Conservation (phyloP, 768 basidiomycete species). For the Polyporus arcularius region DNA sequence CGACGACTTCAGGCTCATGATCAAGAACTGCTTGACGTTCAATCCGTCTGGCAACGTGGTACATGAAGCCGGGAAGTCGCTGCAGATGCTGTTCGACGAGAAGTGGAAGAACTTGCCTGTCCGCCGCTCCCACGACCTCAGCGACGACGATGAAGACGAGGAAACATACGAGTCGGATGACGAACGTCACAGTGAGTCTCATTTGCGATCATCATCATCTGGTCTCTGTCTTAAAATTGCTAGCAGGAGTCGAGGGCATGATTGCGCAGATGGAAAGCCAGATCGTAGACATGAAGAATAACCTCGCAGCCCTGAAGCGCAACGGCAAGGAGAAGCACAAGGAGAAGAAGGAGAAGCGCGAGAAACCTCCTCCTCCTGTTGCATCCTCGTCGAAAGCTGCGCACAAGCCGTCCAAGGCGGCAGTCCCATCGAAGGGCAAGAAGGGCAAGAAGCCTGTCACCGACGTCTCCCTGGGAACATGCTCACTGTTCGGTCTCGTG, state of each 20-base stretch:
- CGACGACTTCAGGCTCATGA: slow-evolving; percentile 92
- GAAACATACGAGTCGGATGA: slow-evolving; percentile 65
- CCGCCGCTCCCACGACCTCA: slow-evolving; percentile 42
- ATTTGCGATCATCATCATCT: slow-evolving; percentile 1
- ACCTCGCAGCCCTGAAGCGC: slow-evolving; percentile 62
- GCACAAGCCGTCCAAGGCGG: slow-evolving; percentile 43
- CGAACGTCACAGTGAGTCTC: slow-evolving; percentile 63
- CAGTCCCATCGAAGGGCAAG: slow-evolving; percentile 53
- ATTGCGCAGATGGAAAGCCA: slow-evolving; percentile 80
- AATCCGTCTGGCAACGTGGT: slow-evolving; percentile 89
- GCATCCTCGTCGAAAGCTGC: slow-evolving; percentile 65
- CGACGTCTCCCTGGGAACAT: too few species aligned
- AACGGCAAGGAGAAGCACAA: slow-evolving; percentile 60
- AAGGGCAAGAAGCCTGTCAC: slow-evolving; percentile 62
- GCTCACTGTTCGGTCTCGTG: too few species aligned
- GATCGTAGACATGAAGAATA: slow-evolving; percentile 75
- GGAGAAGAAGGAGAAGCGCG: slow-evolving; percentile 64
- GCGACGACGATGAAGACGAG: slow-evolving; percentile 66
- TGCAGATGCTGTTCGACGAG: slow-evolving; percentile 89
- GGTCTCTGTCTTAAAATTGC: slow-evolving; percentile 19
- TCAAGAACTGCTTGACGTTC: slow-evolving; percentile 90
- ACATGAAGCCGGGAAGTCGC: slow-evolving; percentile 79
- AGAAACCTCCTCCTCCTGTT: slow-evolving; percentile 40
- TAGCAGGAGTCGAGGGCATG: slow-evolving; percentile 49
- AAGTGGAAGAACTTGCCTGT: slow-evolving; percentile 85